Percentiles rank a stretch among this genome's conserved stretches.
Evolutionary conservation across 495 filamentous ascomycete genomes (phyloP).

Genomic region (Penicillium canescens): DNA sequence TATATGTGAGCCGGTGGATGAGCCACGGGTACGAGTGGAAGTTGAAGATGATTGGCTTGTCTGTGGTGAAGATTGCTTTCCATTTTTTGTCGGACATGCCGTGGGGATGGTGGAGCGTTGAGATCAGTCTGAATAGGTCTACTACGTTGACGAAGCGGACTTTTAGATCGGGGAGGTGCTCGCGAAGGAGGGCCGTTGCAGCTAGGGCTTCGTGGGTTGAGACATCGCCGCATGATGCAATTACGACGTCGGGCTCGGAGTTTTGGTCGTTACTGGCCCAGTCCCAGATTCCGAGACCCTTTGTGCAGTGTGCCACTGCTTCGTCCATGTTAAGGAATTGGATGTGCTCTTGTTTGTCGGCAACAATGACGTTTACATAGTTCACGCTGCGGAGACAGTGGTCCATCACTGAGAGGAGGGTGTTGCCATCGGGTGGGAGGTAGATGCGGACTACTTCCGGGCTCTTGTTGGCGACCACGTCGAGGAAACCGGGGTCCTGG

Average conservation of each 20-base stretch:
- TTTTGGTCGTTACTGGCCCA: slow-evolving; percentile 60
- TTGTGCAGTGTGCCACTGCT: slow-evolving; percentile 69
- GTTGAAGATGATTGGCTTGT: slow-evolving; percentile 74
- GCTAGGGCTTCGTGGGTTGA: slow-evolving; percentile 68
- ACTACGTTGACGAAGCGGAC: slow-evolving; percentile 75
- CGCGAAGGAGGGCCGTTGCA: slow-evolving; percentile 63
- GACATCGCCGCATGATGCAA: slow-evolving; percentile 71
- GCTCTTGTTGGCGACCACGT: slow-evolving; percentile 72
- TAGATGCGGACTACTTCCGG: slow-evolving; percentile 77
- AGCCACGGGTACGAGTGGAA: slow-evolving; percentile 80
- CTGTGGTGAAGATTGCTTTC: slow-evolving; percentile 62
- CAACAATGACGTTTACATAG: slow-evolving; percentile 76
- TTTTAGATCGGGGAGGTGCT: slow-evolving; percentile 64
- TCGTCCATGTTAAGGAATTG: slow-evolving; percentile 69
- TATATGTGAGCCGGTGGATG: slow-evolving; percentile 70
- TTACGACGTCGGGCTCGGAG: slow-evolving; percentile 65
- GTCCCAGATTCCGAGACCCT: slow-evolving; percentile 62
- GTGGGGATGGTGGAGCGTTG: slow-evolving; percentile 63
- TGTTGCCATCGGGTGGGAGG: slow-evolving; percentile 73
- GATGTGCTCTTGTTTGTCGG: slow-evolving; percentile 74
- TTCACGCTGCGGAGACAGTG: slow-evolving; percentile 68
- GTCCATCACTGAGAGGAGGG: slow-evolving; percentile 64
- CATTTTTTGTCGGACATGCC: slow-evolving; percentile 63
- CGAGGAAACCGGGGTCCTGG: slow-evolving; percentile 75
- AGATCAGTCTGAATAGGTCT: slow-evolving; percentile 73